Evolutionary conservation across 768 basidiomycete species (phyloP), one percentile per base, ranked within the genome.

Genomic region (Boletus rubropictus): DNA sequence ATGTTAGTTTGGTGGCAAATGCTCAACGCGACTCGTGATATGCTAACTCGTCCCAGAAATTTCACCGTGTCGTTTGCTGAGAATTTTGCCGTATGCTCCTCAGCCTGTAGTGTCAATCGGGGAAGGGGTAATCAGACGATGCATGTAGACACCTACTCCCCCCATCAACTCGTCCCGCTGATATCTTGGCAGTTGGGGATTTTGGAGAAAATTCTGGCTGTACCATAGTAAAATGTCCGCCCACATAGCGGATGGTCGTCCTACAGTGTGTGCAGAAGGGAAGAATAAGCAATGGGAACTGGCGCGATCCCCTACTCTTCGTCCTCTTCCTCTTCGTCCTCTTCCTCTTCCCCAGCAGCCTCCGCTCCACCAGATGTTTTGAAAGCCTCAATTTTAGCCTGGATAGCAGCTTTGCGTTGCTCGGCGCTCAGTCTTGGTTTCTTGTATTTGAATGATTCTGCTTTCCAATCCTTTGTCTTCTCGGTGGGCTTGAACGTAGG

Each of bases 391-490:
- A 97, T 97, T 77, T 89, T 97, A 58, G 71, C 77, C 54, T 86
- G 81, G 72, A 99, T 90, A 50, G 77, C 78, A 54, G 75, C 82
- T 68, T 81, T 78, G 65, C 93, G 84, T 74, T 95, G 72, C 39
- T 77, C 90, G 57, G 76, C 61, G 31, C 82, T 89, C 65, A 92
- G 84, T 67, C 75, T 88, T 62, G 57, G 54, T 48, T 71, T 70
- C 70, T 79, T 78, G 78, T 78, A 76, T 68, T 94, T 91, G 61
- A 77, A 65, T 48, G 74, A 70, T 69, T 96, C 95, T 27, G 85
- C 76, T 67, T 86, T 91, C 94, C 94, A 98, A 73, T 94, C 89
- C 61, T 78, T 78, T 34, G 83, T 70, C 75, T 97, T 96, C 52
- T 93, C 88, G 32, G 86, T 82, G 42, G 90, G 84, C 69, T 89